phyloP scores from a whole-genome alignment of 2,329 filamentous ascomycete genomes.

The Sporothrix luriei region DNA sequence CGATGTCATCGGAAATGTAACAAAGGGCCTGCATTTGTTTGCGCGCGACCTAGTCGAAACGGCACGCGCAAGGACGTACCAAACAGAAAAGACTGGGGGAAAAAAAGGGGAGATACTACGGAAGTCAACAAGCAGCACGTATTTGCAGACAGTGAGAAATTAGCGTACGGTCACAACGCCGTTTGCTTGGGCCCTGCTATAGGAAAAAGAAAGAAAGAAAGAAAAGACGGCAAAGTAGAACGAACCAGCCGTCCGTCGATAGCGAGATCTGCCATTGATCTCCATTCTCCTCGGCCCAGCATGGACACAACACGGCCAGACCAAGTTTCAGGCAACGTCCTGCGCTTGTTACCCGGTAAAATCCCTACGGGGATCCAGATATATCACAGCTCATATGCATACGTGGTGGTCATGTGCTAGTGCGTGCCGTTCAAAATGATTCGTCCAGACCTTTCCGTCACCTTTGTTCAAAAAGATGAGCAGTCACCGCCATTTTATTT shows the following conservation, averaged over 20 bases:
- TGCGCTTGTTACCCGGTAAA: neutral
- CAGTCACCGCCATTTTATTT: constrained; percentile 5
- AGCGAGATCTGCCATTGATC: neutral
- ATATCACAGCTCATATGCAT: constrained; percentile 3
- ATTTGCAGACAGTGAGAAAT: neutral
- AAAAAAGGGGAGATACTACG: neutral
- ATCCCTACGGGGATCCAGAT: neutral
- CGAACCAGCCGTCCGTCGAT: neutral
- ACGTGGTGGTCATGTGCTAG: constrained; percentile 8
- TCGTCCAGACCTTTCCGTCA: neutral
- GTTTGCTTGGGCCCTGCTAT: too few relatives aligned
- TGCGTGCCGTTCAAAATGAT: neutral
- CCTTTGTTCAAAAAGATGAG: neutral
- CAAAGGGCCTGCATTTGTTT: too few relatives aligned
- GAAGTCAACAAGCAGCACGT: neutral
- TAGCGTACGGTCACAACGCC: neutral
- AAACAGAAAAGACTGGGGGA: neutral
- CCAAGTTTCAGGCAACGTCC: neutral
- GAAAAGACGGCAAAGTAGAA: too few relatives aligned
- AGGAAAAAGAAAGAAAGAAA: too few relatives aligned
- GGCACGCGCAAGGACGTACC: neutral
- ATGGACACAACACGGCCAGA: neutral
- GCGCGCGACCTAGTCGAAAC: neutral
- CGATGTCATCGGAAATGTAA: neutral
- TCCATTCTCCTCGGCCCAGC: neutral